phyloP scores from a whole-genome alignment of 2,329 filamentous ascomycete genomes.

The Verticillium longisporum region DNA sequence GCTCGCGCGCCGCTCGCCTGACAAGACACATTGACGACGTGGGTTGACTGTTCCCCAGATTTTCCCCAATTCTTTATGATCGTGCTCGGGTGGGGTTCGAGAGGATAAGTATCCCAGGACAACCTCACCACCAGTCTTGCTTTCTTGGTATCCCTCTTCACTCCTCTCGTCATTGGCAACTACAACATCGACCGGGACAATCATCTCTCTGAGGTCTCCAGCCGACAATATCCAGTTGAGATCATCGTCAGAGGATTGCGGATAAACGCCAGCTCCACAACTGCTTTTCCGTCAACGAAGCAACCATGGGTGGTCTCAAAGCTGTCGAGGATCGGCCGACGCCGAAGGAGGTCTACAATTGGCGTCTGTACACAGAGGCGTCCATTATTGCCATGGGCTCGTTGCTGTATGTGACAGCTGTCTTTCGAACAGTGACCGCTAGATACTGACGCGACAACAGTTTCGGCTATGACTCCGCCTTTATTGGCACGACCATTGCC shows the following conservation, averaged over 20 bases:
- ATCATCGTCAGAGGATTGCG: background rate
- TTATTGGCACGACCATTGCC: conserved; percentile 47
- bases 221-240: background rate
- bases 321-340: conserved; percentile 49
- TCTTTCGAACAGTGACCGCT: background rate
- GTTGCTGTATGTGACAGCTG: conserved; percentile 22
- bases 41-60: conserved; percentile 1
- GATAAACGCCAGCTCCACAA: background rate
- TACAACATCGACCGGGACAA: background rate
- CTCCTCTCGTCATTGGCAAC: background rate
- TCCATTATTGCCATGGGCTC: conserved; percentile 42
- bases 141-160: background rate
- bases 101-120: conserved; percentile 1
- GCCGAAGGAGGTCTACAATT: conserved; percentile 48
- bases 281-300: background rate
- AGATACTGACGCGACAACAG: conserved; percentile 15
- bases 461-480: conserved; percentile 47
- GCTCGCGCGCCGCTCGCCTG: background rate
- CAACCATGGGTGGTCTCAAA: conserved; percentile 29
- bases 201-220: background rate
- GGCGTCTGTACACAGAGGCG: conserved; percentile 39
- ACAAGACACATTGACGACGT: background rate
- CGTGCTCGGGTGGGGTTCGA: background rate
- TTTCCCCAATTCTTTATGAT: conserved; percentile 1
- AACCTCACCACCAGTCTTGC: background rate